phyloP scores from a whole-genome alignment of 2,329 filamentous ascomycete species.

The Didymella exigua region DNA sequence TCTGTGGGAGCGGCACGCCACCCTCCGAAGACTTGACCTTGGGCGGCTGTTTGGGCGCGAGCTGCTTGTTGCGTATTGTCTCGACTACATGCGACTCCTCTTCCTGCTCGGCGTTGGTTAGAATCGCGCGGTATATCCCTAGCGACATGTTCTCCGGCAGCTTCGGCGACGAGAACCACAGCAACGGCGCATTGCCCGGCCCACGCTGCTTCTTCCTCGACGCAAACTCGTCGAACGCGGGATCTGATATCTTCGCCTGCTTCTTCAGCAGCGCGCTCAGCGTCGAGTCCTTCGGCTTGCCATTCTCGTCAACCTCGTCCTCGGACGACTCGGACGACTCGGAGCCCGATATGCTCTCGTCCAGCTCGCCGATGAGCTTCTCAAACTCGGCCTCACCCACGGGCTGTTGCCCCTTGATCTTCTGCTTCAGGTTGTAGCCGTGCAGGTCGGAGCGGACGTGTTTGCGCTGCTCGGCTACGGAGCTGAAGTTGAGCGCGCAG shows the following conservation, averaged over 20 bases:
- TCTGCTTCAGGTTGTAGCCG: constrained; percentile 92
- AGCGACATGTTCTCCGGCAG: constrained; percentile 80
- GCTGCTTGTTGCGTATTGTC: constrained; percentile 75
- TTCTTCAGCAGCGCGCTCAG: constrained; percentile 79
- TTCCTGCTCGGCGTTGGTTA: constrained; percentile 73
- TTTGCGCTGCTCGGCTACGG: constrained; percentile 78
- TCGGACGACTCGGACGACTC: constrained; percentile 73
- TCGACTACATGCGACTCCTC: constrained; percentile 66
- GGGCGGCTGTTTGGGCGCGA: constrained; percentile 64
- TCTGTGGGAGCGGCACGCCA: constrained; percentile 62
- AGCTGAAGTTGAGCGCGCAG: constrained; percentile 74
- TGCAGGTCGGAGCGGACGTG: constrained; percentile 92
- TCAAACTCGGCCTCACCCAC: constrained; percentile 86
- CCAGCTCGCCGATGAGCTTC: constrained; percentile 79
- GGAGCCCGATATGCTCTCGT: constrained; percentile 92
- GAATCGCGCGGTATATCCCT: constrained; percentile 83
- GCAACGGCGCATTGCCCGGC: constrained; percentile 71
- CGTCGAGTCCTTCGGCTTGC: constrained; percentile 67
- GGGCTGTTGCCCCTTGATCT: constrained; percentile 72
- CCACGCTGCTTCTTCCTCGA: constrained; percentile 59
- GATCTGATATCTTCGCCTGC: constrained; percentile 74
- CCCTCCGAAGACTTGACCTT: constrained; percentile 56
- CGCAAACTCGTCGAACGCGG: constrained; percentile 56
- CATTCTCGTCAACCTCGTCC: constrained; percentile 66
- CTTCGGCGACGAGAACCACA: constrained; percentile 82